Conservation (phyloP, 768 basidiomycete genomes). For the Rubroboletus pulcherrimus region DNA sequence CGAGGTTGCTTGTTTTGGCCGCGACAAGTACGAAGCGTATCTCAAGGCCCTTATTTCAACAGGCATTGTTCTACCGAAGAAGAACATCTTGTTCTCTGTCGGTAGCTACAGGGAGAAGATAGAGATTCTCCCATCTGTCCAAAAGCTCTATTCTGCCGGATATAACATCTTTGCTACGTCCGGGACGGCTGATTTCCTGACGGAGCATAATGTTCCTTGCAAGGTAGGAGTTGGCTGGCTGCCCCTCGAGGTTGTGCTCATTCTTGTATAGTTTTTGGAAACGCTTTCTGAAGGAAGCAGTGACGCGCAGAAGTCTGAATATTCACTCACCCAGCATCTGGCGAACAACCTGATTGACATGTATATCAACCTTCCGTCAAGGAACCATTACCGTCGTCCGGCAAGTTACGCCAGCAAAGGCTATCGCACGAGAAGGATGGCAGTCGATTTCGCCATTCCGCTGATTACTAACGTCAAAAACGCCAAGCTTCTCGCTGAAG, state of each 20-base stretch:
- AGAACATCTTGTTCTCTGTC: conserved; percentile 95
- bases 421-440: conserved; percentile 95
- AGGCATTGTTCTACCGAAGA: conserved; percentile 91
- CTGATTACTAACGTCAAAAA: conserved; percentile 99
- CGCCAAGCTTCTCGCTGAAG: conserved; percentile 94
- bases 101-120: conserved; percentile 97
- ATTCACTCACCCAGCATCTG: conserved; percentile 94
- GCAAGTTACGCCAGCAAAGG: conserved; percentile 97
- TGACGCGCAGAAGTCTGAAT: conserved; percentile 90
- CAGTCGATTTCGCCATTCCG: conserved; percentile 96
- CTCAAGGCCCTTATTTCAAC: conserved; percentile 96
- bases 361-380: conserved; percentile 99
- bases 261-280: conserved; percentile 70
- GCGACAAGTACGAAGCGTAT: conserved; percentile 97
- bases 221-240: conserved; percentile 50
- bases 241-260: neutral
- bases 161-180: conserved; percentile 97
- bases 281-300: conserved; percentile 72
- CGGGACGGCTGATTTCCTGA: conserved; percentile 96
- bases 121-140: conserved; percentile 91
- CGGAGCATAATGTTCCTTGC: conserved; percentile 94
- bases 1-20: conserved; percentile 98
- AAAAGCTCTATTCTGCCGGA: conserved; percentile 89
- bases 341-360: conserved; percentile 97
- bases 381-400: conserved; percentile 95